Conservation (phyloP, 2,329 filamentous ascomycete genomes). For the Ceratocystis harringtonii region DNA sequence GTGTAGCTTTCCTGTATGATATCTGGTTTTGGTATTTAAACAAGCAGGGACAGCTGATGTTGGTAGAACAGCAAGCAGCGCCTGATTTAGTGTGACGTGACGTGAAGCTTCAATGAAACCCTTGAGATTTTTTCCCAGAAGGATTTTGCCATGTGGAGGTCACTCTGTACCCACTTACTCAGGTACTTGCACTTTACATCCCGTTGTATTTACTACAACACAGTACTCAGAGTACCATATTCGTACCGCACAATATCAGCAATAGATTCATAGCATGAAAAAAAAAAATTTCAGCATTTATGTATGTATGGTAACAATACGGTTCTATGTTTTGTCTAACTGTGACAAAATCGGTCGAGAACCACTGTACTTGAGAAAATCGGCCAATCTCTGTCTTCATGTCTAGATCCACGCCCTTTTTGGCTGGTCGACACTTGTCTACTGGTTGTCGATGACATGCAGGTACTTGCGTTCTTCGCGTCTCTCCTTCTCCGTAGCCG, state of each 20-base stretch:
- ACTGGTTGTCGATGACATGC: conserved; percentile 82
- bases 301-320: conserved; percentile 8
- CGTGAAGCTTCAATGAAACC: neutral
- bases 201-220: neutral
- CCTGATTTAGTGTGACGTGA: neutral
- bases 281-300: neutral
- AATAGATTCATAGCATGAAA: neutral
- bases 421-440: conserved; percentile 24
- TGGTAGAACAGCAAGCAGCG: no score
- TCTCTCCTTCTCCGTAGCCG: conserved; percentile 87
- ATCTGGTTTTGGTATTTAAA: neutral
- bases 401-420: neutral
- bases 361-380: conserved; percentile 12
- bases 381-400: neutral
- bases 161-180: neutral
- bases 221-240: neutral
- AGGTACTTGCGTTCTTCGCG: conserved; percentile 92
- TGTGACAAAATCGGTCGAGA: conserved; percentile 11
- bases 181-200: neutral
- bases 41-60: no score
- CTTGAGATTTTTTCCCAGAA: neutral
- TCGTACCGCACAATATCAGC: neutral
- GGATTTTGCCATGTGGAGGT: conserved; percentile 1
- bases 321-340: conserved; percentile 8
- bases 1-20: no score